phyloP scores from a whole-genome alignment of 768 basidiomycete genomes.

The Termitomyces sp. region DNA sequence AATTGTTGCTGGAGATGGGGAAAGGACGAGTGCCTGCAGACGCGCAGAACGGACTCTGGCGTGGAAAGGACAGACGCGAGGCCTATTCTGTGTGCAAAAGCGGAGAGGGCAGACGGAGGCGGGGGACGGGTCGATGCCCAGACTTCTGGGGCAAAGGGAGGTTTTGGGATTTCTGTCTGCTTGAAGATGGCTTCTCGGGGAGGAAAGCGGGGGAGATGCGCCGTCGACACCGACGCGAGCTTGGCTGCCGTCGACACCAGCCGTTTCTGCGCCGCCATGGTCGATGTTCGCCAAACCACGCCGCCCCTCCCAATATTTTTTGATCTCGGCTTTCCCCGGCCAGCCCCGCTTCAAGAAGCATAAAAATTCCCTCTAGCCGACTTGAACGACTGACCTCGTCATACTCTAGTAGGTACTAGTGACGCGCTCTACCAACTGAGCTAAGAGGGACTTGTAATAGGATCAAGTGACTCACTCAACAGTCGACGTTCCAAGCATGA shows the following conservation, averaged over 20 bases:
- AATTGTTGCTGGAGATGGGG: constrained; percentile 48
- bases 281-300: constrained; percentile 1
- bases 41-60: constrained; percentile 56
- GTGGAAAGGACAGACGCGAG: constrained; percentile 52
- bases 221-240: constrained; percentile 46
- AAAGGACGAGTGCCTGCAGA: constrained; percentile 78
- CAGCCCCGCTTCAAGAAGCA: neutral
- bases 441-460: neutral
- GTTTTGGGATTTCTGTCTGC: constrained; percentile 24
- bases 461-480: no score
- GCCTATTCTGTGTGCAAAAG: constrained; percentile 75
- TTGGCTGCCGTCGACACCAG: constrained; percentile 23
- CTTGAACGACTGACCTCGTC: constrained; percentile 5
- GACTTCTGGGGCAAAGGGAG: constrained; percentile 54
- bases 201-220: constrained; percentile 53
- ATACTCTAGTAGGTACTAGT: neutral
- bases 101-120: constrained; percentile 63
- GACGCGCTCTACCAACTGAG: constrained; percentile 5
- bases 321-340: constrained; percentile 25
- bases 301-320: constrained; percentile 20
- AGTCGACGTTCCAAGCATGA: neutral
- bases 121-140: constrained; percentile 74
- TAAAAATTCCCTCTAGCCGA: constrained; percentile 4
- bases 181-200: constrained; percentile 46
- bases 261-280: constrained; percentile 58